Base-by-base conservation (phyloP, 176 grass and related monocot genomes). In the Pharus latifolius region DNA sequence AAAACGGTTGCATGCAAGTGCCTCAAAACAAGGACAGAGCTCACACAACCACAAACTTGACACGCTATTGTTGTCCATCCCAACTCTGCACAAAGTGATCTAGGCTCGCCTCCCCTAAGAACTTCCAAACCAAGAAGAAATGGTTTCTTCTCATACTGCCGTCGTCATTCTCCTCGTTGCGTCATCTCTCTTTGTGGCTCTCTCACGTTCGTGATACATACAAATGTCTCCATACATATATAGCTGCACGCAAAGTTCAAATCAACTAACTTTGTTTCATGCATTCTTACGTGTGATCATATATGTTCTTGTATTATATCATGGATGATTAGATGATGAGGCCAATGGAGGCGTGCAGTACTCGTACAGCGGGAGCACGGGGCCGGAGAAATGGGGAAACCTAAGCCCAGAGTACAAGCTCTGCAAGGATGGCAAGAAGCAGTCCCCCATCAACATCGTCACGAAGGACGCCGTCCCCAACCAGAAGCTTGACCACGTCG, bases 391-490 rank as follows among this genome's bases (percentile, higher is more conserved):
- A 37, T 97, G 89, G 93, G 88, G 30, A 10, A 87, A 73, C 58
- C 73, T 92, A 42, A 83, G 61, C 83, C 65, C 80, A 3, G 37
- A 47, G 14, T 92, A 77, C 80, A 40, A 25, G 47, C 1, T 73
- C 2, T 97, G 89, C 52, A 76, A 55, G 18, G 50, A 85, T 0
- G 93, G 93, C 10, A 59, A 63, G 13, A 16, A 26, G 5, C 93
- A 97, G 42, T 97, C 93, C 11, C 93, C 93, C 9, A 71, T 97
- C 55, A 35, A 97, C 83, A 90, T 96, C 63, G 48, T 63, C 14
- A 89, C 78, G 22, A 49, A 82, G 30, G 0, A 27, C 1, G 48
- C 74, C 7, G 2, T 60, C 52, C 31, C 70, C 6, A 33, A 59
- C 30, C 23, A 58, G 28, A 24, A 49, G 3, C 63, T 92, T 52